Evolutionary conservation across 257 asterid genomes (phyloP).

Genomic region (Knoxia roxburghii): DNA sequence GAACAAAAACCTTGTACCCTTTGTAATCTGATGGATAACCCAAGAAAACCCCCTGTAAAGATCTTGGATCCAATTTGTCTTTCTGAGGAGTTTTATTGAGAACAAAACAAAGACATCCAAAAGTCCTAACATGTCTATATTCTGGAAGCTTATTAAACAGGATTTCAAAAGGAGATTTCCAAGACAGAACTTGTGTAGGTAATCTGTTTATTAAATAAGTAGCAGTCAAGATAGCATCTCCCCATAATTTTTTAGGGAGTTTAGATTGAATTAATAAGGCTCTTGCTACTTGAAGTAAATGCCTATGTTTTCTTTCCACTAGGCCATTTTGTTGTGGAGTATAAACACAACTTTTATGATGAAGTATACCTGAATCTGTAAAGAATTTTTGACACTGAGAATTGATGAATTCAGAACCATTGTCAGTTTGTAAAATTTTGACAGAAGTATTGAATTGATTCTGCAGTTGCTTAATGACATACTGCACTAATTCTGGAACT

Average conservation of each 20-base stretch:
- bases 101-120: slow-evolving; percentile 5
- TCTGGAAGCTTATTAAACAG: neutral
- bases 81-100: neutral
- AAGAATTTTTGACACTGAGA: too few species aligned
- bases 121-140: neutral
- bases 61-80: neutral
- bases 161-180: neutral
- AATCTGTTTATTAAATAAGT: neutral
- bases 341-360: too few species aligned
- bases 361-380: too few species aligned
- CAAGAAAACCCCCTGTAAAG: neutral
- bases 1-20: too few species aligned
- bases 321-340: too few species aligned
- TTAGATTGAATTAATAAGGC: too few species aligned
- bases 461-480: too few species aligned
- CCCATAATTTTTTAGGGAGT: too few species aligned
- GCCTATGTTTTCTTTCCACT: neutral
- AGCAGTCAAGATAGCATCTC: neutral
- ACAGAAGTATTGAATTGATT: too few species aligned
- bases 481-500: too few species aligned
- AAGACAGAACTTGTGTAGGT: neutral
- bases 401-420: too few species aligned
- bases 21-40: slow-evolving; percentile 9
- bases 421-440: too few species aligned
- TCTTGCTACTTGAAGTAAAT: neutral